Evolutionary conservation across 352 stramenopile species (phyloP).

Genomic region (Thalassiosira allenii): DNA sequence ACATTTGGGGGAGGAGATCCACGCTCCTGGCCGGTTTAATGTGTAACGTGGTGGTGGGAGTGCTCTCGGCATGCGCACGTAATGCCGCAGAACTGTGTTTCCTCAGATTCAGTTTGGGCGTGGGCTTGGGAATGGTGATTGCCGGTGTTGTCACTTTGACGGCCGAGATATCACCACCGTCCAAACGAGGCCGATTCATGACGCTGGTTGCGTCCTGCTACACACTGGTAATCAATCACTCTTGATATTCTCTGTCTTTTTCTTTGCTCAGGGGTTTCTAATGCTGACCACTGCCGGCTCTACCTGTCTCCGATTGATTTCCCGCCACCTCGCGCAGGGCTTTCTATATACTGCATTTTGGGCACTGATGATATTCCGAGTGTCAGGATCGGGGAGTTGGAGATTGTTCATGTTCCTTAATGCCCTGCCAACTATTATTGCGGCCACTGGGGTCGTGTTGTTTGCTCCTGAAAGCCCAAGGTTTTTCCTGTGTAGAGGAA

Average conservation of each 20-base stretch:
- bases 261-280: too few relatives aligned
- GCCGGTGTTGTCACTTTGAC: conserved; percentile 74
- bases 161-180: conserved; percentile 71
- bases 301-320: too few relatives aligned
- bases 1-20: conserved; percentile 41
- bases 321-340: too few relatives aligned
- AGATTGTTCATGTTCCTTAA: conserved; percentile 77
- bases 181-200: conserved; percentile 69
- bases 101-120: conserved; percentile 68
- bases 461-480: conserved; percentile 77
- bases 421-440: conserved; percentile 68
- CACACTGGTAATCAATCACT: too few relatives aligned
- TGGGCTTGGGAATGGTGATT: conserved; percentile 77
- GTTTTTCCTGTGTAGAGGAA: conserved; percentile 63
- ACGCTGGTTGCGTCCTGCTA: conserved; percentile 77
- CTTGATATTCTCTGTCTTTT: too few relatives aligned
- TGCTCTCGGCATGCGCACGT: conserved; percentile 31
- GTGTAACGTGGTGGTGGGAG: conserved; percentile 41
- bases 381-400: conserved; percentile 57
- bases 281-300: too few relatives aligned
- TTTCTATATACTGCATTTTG: conserved; percentile 77
- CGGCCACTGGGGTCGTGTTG: conserved; percentile 39
- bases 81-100: conserved; percentile 56
- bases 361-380: conserved; percentile 72
- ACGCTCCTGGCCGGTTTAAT: conserved; percentile 49